These are phyloP conservation scores for Penicillium lagena DNA, from an alignment of 495 filamentous ascomycete species.

Conservation along the genomic window DNA sequence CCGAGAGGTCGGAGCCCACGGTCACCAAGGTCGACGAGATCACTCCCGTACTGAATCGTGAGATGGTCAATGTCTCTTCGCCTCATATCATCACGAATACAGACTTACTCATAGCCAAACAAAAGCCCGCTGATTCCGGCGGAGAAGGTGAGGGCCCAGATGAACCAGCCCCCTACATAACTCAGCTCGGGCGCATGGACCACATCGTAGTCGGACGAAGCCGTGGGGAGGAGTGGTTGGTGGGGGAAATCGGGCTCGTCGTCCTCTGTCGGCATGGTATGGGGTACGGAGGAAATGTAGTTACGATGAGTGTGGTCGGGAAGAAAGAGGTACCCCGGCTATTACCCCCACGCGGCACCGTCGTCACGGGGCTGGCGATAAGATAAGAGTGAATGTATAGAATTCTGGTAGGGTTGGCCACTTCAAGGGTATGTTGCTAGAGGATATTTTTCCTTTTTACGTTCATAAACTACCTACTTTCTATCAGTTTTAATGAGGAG, in stretches of 20 bases:
- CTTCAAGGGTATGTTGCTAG: no score
- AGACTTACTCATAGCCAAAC: slow-evolving; percentile 71
- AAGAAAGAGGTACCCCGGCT: no score
- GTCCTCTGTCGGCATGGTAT: slow-evolving; percentile 19
- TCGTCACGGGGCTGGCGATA: not conserved
- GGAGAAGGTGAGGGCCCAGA: slow-evolving; percentile 73
- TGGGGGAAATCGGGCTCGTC: slow-evolving; percentile 15
- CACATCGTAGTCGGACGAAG: slow-evolving; percentile 5
- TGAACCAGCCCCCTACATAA: slow-evolving; percentile 35
- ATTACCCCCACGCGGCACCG: no score
- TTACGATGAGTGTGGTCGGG: no score
- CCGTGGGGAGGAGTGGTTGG: slow-evolving; percentile 24
- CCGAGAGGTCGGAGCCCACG: slow-evolving; percentile 67
- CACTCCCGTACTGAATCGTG: slow-evolving; percentile 65
- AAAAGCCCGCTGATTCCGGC: slow-evolving; percentile 81
- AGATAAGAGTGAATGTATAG: not conserved
- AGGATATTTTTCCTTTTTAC: not conserved
- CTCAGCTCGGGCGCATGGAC: slow-evolving; percentile 5
- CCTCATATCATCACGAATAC: not conserved
- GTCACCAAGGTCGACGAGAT: slow-evolving; percentile 85
- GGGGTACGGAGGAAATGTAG: not conserved
- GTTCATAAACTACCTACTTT: not conserved
- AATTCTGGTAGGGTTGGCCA: no score
- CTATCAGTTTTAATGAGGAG: slow-evolving; percentile 23
- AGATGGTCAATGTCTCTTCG: no score